Percentiles rank a stretch among this genome's conserved stretches.
phyloP scores from a whole-genome alignment of 306 rosid genomes.

The Rosa persica region DNA sequence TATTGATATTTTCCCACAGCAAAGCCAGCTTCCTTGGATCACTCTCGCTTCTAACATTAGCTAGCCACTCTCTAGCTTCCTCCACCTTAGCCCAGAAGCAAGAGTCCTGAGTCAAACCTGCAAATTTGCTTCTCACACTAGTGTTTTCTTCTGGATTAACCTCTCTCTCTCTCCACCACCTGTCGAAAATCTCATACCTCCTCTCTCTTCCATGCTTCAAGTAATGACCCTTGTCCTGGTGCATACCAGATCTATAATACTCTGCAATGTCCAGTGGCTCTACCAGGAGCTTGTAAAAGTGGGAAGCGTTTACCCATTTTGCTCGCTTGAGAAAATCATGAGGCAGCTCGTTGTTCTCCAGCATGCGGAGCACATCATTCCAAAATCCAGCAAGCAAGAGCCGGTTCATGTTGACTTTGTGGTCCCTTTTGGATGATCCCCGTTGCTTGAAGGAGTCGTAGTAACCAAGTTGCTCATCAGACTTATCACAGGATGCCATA shows the following conservation, averaged over 20 bases:
- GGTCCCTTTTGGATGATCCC: constrained; percentile 40
- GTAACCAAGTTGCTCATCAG: constrained; percentile 62
- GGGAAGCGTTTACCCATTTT: constrained; percentile 69
- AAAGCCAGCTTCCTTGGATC: constrained; percentile 35
- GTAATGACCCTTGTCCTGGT: constrained; percentile 66
- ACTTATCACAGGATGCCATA: constrained; percentile 52
- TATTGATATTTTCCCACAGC: constrained; percentile 47
- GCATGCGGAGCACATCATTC: constrained; percentile 51
- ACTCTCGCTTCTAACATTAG: constrained; percentile 47
- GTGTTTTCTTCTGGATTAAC: constrained; percentile 17
- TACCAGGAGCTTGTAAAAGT: constrained; percentile 60
- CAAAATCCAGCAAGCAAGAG: constrained; percentile 68
- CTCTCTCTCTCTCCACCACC: constrained; percentile 62
- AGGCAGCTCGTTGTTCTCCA: constrained; percentile 65
- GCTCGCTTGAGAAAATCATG: constrained; percentile 39
- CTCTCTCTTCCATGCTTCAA: constrained; percentile 59
- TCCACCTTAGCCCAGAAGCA: constrained; percentile 85
- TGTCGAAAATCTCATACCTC: constrained; percentile 60
- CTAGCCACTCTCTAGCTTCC: constrained; percentile 81
- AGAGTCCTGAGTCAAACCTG: constrained; percentile 81
- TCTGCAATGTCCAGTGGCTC: constrained; percentile 92
- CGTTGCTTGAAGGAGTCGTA: constrained; percentile 71
- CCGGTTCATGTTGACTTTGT: constrained; percentile 58
- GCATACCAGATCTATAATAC: constrained; percentile 50
- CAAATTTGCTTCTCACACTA: constrained; percentile 50